Percentiles rank a stretch among this genome's conserved stretches.
These are phyloP conservation scores for Curvularia eragrostidis DNA, from an alignment of 2,329 filamentous ascomycete species.

Conservation along the genomic window DNA sequence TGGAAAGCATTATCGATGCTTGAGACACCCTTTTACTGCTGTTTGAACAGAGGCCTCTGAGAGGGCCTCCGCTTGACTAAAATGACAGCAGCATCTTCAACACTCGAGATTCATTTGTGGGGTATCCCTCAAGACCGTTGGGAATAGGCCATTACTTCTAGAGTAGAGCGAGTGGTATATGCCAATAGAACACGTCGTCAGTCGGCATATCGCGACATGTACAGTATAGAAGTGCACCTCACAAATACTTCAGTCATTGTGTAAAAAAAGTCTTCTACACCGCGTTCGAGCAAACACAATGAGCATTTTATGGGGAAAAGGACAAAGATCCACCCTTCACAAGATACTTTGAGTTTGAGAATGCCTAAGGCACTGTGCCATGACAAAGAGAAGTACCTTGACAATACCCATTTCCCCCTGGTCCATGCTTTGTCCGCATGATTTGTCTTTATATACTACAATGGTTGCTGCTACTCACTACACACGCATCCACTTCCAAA, in stretches of 20 bases:
- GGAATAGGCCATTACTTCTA: constrained; percentile 12
- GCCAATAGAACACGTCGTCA: constrained; percentile 19
- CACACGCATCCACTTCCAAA: constrained; percentile 5
- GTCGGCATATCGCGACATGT: constrained; percentile 12
- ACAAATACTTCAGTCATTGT: constrained; percentile 14
- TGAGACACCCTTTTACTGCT: constrained; percentile 21
- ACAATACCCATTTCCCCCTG: constrained; percentile 29
- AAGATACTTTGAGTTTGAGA: constrained; percentile 13
- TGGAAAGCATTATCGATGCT: constrained; percentile 64
- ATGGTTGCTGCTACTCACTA: constrained; percentile 16
- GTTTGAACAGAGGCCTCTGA: background rate
- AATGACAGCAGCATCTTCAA: background rate
- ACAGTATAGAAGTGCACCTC: constrained; percentile 1
- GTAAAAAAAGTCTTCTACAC: constrained; percentile 10
- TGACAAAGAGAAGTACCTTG: constrained; percentile 41
- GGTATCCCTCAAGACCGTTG: background rate
- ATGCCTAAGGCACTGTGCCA: constrained; percentile 18
- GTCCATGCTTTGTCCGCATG: constrained; percentile 30
- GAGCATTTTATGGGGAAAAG: constrained; percentile 22
- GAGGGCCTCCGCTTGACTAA: background rate
- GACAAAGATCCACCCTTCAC: constrained; percentile 36
- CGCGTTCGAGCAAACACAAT: constrained; percentile 25
- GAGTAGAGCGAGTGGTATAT: constrained; percentile 16
- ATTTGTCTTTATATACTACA: constrained; percentile 42
- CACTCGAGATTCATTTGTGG: background rate